Evolutionary conservation across 805 yeast species (phyloP).

Genomic region (Spathaspora sp.): DNA sequence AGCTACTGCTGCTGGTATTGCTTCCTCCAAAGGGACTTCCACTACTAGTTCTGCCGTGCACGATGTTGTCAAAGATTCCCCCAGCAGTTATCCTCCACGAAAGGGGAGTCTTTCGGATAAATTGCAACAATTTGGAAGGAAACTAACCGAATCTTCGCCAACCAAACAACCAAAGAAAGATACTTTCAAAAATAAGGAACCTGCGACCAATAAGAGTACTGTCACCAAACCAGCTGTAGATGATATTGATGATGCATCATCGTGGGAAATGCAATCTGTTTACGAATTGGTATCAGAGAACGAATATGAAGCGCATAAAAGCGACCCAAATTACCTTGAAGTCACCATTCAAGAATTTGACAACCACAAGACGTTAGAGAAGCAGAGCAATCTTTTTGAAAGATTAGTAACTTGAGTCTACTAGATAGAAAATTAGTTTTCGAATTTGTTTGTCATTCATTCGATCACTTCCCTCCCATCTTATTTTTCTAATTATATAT

Average conservation of each 20-base stretch:
- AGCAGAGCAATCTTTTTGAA: constrained; percentile 3
- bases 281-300: constrained; percentile 49
- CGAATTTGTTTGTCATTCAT: not conserved
- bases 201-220: not conserved
- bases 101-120: not conserved
- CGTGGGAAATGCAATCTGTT: constrained; percentile 14
- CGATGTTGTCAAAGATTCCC: constrained; percentile 10
- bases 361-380: constrained; percentile 13
- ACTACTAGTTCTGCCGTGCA: constrained; percentile 10
- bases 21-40: constrained; percentile 4
- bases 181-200: not conserved
- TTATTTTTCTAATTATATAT: not conserved
- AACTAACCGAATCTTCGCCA: not conserved
- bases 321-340: constrained; percentile 49
- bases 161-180: not conserved
- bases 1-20: not conserved
- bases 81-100: not conserved
- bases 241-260: constrained; percentile 3
- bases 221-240: not conserved
- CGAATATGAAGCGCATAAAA: constrained; percentile 43
- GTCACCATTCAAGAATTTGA: constrained; percentile 22
- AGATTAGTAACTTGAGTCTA: not conserved
- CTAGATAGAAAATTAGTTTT: not conserved
- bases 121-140: not conserved
- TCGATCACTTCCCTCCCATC: not conserved